These are phyloP conservation scores for Penicillium longicatenatum DNA, from an alignment of 495 filamentous ascomycete species.

Conservation along the genomic window DNA sequence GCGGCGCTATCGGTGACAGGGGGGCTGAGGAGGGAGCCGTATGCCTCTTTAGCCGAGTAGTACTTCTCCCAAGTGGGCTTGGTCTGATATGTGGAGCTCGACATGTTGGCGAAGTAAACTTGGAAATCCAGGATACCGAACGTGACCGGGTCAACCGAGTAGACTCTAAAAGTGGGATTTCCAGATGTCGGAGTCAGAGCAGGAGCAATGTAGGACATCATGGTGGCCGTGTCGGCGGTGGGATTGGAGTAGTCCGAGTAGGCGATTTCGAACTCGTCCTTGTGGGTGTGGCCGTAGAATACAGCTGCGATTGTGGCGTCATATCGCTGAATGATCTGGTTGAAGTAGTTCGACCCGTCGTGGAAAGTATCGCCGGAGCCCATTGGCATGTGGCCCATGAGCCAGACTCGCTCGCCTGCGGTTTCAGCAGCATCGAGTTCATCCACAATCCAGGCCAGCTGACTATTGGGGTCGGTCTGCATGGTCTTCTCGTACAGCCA, in stretches of 20 bases:
- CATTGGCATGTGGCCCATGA: constrained; percentile 54
- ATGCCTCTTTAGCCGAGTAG: constrained; percentile 55
- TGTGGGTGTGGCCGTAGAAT: constrained; percentile 60
- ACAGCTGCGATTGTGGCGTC: constrained; percentile 51
- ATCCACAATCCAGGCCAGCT: constrained; percentile 52
- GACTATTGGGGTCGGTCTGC: constrained; percentile 48
- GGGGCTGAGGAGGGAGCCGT: constrained; percentile 47
- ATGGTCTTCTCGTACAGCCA: constrained; percentile 52
- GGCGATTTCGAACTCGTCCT: constrained; percentile 55
- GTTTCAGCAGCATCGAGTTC: constrained; percentile 54
- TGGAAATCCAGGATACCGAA: constrained; percentile 54
- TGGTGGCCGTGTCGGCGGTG: constrained; percentile 39
- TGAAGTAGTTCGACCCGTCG: constrained; percentile 53
- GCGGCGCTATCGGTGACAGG: constrained; percentile 36
- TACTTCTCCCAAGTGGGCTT: constrained; percentile 51
- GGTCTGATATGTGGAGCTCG: constrained; percentile 40
- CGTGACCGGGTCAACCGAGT: constrained; percentile 54
- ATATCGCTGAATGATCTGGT: constrained; percentile 56
- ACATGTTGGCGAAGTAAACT: constrained; percentile 55
- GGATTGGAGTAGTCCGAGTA: constrained; percentile 46
- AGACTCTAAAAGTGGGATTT: constrained; percentile 55
- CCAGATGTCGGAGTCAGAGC: constrained; percentile 55
- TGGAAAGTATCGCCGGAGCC: constrained; percentile 49
- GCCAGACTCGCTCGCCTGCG: constrained; percentile 52
- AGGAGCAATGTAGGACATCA: constrained; percentile 52